Percentiles rank a stretch among this genome's conserved stretches.
These are phyloP conservation scores for Clavulina sp. DNA, from an alignment of 768 basidiomycete species.

Conservation along the genomic window DNA sequence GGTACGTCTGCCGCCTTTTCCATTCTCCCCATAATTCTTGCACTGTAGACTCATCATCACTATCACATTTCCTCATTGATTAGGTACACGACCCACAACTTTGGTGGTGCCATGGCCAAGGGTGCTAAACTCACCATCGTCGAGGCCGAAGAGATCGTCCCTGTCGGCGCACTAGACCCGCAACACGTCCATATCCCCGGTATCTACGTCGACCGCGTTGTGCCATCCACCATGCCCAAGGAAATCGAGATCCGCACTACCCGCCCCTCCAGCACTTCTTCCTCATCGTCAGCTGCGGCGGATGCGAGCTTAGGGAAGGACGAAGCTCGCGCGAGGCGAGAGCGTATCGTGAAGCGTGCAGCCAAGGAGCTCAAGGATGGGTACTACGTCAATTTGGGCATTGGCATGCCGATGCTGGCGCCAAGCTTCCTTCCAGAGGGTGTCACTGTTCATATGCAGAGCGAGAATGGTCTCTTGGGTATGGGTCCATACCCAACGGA, in stretches of 20 bases:
- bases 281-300: not conserved
- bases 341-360: slow-evolving; percentile 66
- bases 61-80: not conserved
- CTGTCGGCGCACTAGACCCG: slow-evolving; percentile 62
- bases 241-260: slow-evolving; percentile 59
- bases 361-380: slow-evolving; percentile 82
- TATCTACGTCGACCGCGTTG: slow-evolving; percentile 79
- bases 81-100: slow-evolving; percentile 80
- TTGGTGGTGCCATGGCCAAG: slow-evolving; percentile 71
- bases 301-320: slow-evolving; percentile 12
- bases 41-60: not conserved
- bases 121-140: slow-evolving; percentile 82
- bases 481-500: slow-evolving; percentile 59
- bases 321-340: slow-evolving; percentile 22
- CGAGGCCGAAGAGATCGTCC: slow-evolving; percentile 87
- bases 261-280: slow-evolving; percentile 24
- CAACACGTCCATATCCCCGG: slow-evolving; percentile 69
- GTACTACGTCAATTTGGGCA: slow-evolving; percentile 75
- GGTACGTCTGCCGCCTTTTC: slow-evolving; percentile 26
- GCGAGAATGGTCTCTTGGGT: slow-evolving; percentile 69
- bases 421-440: slow-evolving; percentile 59
- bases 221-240: slow-evolving; percentile 58
- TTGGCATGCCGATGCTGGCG: slow-evolving; percentile 82
- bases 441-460: slow-evolving; percentile 76
- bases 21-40: not conserved